Evolutionary conservation across 176 grass and related monocot genomes (phyloP).

Genomic region (Lolium rigidum): DNA sequence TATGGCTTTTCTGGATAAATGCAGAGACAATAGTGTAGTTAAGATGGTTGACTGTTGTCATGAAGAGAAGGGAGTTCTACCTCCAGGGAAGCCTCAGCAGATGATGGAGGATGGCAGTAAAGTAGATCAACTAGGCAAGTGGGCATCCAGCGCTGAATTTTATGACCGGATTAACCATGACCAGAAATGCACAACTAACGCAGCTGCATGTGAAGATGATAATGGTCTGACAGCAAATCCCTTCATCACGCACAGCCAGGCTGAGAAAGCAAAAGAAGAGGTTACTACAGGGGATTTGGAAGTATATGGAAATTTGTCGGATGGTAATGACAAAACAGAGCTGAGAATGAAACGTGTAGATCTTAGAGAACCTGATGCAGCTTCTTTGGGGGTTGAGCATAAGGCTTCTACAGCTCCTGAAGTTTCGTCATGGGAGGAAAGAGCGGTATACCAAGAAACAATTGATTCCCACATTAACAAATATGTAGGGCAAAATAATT

Average conservation of each 20-base stretch:
- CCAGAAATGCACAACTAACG: conserved; percentile 33
- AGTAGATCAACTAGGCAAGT: conserved; percentile 65
- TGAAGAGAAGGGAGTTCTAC: conserved; percentile 40
- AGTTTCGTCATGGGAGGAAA: conserved; percentile 38
- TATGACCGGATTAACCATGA: conserved; percentile 64
- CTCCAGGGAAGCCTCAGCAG: conserved; percentile 47
- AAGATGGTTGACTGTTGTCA: conserved; percentile 37
- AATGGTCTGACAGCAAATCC: conserved; percentile 37
- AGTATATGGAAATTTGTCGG: conserved; percentile 42
- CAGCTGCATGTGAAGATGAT: conserved; percentile 36
- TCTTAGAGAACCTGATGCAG: conserved; percentile 34
- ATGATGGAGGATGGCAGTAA: conserved; percentile 39
- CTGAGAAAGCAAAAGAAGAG: conserved; percentile 53
- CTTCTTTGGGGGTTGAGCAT: conserved; percentile 29
- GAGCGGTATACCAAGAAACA: conserved; percentile 31
- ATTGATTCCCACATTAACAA: conserved; percentile 24
- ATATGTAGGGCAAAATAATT: conserved; percentile 26
- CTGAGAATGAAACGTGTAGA: conserved; percentile 37
- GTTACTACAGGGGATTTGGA: conserved; percentile 37
- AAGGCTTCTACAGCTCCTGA: conserved; percentile 29
- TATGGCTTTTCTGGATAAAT: conserved; percentile 34
- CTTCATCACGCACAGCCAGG: conserved; percentile 26
- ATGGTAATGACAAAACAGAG: conserved; percentile 30
- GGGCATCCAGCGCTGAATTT: conserved; percentile 76
- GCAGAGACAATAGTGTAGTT: conserved; percentile 16